Evolutionary conservation across 2,329 filamentous ascomycete genomes (phyloP).

Genomic region (Exophiala calicioides): DNA sequence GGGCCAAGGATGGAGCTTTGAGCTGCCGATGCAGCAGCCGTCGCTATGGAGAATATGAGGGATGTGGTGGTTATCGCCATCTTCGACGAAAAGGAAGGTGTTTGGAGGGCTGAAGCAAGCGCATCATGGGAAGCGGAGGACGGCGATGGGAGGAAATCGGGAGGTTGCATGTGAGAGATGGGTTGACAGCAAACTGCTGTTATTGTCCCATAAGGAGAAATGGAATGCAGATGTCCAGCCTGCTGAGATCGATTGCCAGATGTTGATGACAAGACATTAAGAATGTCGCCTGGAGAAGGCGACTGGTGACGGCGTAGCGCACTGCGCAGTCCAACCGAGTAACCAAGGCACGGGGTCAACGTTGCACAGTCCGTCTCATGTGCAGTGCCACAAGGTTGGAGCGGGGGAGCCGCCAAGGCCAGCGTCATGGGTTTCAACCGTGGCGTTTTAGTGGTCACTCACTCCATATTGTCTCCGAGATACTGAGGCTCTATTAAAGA

Average conservation of each 20-base stretch:
- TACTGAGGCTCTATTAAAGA: too few relatives aligned
- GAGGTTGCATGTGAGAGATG: constrained; percentile 20
- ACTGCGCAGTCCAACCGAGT: too few relatives aligned
- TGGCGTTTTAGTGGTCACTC: too few relatives aligned
- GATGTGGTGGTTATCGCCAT: constrained; percentile 15
- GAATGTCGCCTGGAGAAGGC: too few relatives aligned
- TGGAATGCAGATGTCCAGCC: not conserved
- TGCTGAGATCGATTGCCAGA: not conserved
- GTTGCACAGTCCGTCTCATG: too few relatives aligned
- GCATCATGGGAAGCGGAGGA: constrained; percentile 14
- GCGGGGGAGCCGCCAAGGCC: too few relatives aligned
- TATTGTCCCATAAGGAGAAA: constrained; percentile 9
- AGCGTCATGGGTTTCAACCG: too few relatives aligned
- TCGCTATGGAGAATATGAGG: constrained; percentile 24
- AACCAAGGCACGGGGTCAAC: too few relatives aligned
- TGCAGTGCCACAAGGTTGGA: too few relatives aligned
- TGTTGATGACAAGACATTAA: not conserved
- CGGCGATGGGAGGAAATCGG: constrained; percentile 9
- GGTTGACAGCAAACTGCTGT: not conserved
- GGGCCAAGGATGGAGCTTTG: not conserved
- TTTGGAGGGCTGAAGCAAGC: constrained; percentile 7
- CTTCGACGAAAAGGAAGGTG: constrained; percentile 3
- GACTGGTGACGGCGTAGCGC: too few relatives aligned
- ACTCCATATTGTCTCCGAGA: too few relatives aligned
- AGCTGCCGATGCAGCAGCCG: constrained; percentile 12